Base-by-base conservation (phyloP, 2,329 filamentous ascomycete genomes). In the Cyphellophora attinorum region DNA sequence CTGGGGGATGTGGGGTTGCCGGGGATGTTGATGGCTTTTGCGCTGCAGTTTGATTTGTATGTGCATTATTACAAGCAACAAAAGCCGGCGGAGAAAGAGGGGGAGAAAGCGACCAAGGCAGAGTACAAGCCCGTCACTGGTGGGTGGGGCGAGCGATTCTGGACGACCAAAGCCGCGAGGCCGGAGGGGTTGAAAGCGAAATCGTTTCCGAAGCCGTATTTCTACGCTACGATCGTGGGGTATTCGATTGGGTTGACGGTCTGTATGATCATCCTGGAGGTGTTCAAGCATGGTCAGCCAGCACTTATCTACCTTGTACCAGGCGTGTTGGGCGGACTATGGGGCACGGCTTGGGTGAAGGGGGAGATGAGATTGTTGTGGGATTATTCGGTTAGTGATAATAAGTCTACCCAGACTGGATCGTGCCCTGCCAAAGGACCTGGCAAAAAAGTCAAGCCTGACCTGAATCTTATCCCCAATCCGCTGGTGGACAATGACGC, bases 1-100 rank as follows among this genome's bases (percentile, higher is more conserved):
- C 70, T 96, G 0, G 89, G 89, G n/a, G 89, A 98, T 53, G 83
- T 98, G 38, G 83, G 94, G 2, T 68, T 98, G 3, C 89, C 89
- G 0, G 91, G 89, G 6, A 85, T 96, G 51, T 79, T 95, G 61
- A 81, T 96, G 42, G 85, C 76, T 2, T 71, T 95, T 27, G 85
- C 88, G 2, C 67, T 98, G 15, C 77, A 89, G n/a, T 94, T 93
- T 49, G 89, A 98, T 53, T 68, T 94, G 5, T 91, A 85, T 62
- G 68, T 85, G 35, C 78, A 82, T 61, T 96, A 96, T 53, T 68
- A 68, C 25, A 78, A 83, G 51, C 70, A 78, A 6, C 29, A 19
- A 12, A 31, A 31, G 29, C 12, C 29, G 29, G 48, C 10, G 35
- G 36, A 49, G 33, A 32, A 41, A 33, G 39, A 51, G 45, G 42